A percentile compares a stretch with the other conserved stretches of the same genome.
Evolutionary conservation across 2,329 filamentous ascomycete species (phyloP).

Genomic region (Fusarium robinianum): DNA sequence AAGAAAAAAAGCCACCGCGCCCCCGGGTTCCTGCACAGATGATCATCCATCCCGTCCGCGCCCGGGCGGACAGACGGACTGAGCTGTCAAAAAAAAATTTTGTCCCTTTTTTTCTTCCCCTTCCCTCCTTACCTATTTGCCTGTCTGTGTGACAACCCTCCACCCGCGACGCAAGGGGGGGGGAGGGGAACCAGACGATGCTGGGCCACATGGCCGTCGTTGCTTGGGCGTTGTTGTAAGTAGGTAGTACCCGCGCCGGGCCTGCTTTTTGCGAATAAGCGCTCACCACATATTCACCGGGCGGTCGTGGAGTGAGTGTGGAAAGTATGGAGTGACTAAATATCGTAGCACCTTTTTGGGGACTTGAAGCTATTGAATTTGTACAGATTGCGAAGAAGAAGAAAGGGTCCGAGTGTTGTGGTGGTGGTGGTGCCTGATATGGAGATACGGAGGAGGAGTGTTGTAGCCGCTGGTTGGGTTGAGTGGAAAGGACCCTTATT

Average conservation of each 20-base stretch:
- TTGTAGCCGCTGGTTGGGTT: no score
- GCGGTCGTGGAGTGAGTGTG: slow-evolving; percentile 14
- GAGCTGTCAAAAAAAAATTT: slow-evolving; percentile 29
- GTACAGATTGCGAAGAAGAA: slow-evolving; percentile 21
- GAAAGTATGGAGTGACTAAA: slow-evolving; percentile 9
- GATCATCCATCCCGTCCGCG: slow-evolving; percentile 37
- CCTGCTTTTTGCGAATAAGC: slow-evolving; percentile 28
- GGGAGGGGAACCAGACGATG: slow-evolving; percentile 10
- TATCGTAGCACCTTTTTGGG: slow-evolving; percentile 5
- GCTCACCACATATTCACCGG: slow-evolving; percentile 25
- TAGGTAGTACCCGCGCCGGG: background rate
- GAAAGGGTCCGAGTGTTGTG: no score
- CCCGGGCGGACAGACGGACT: no score
- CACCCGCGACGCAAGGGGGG: no score
- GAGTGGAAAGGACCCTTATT: no score
- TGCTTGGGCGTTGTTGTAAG: slow-evolving; percentile 10
- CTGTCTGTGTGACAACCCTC: background rate
- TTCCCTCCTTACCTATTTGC: background rate
- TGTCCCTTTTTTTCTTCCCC: background rate
- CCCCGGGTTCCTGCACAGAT: slow-evolving; percentile 41
- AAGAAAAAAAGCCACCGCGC: no score
- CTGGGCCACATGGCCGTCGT: slow-evolving; percentile 25
- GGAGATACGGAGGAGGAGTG: no score
- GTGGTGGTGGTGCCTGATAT: no score
- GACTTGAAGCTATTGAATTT: slow-evolving; percentile 20